Percentiles rank a stretch among this genome's conserved stretches.
These are phyloP conservation scores for Fusarium globosum DNA, from an alignment of 2,329 filamentous ascomycete species.

Conservation along the genomic window DNA sequence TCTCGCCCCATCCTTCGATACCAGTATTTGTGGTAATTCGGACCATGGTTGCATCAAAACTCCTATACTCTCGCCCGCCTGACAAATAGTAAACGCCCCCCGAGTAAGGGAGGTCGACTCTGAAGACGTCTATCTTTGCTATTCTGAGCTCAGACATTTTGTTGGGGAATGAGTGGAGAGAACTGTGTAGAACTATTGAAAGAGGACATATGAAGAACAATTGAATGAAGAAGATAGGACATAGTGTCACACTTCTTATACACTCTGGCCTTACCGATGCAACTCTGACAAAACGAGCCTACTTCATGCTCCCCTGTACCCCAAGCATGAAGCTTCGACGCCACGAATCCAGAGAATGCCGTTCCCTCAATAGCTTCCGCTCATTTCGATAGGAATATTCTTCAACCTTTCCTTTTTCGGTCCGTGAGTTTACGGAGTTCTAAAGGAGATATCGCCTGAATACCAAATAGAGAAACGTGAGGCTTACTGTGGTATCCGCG, in stretches of 20 bases:
- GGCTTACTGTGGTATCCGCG: neutral
- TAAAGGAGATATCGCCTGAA: neutral
- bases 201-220: neutral
- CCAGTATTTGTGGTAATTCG: conserved; percentile 36
- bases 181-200: neutral
- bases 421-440: neutral
- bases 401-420: neutral
- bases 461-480: neutral
- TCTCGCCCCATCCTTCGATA: conserved; percentile 38
- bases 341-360: conserved; percentile 1
- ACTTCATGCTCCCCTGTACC: neutral
- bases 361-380: neutral
- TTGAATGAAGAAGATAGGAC: neutral
- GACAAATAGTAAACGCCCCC: conserved; percentile 31
- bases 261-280: neutral
- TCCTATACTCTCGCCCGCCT: conserved; percentile 24
- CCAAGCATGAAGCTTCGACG: neutral
- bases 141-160: conserved; percentile 42
- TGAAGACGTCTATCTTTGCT: conserved; percentile 34
- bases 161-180: neutral
- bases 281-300: neutral
- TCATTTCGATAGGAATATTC: neutral
- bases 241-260: neutral
- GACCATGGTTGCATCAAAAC: conserved; percentile 36
- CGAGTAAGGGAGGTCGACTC: conserved; percentile 24